Conservation (phyloP, 2,329 filamentous ascomycete genomes). For the Fusarium dlaminii region DNA sequence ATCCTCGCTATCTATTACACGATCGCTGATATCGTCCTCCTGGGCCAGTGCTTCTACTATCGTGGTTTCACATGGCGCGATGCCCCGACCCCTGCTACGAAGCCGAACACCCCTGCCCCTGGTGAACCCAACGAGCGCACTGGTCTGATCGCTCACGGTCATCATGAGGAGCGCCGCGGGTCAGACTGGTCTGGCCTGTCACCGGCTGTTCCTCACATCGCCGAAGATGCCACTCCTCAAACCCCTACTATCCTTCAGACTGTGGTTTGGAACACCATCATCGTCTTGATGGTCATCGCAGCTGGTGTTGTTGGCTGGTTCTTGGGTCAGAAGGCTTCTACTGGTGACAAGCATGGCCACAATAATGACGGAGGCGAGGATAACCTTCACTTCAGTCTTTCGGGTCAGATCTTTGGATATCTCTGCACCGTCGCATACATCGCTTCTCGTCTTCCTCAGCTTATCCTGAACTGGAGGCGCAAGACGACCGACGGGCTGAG, state of each 20-base stretch:
- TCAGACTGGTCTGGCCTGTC: constrained; percentile 74
- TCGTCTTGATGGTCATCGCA: constrained; percentile 82
- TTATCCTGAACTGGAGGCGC: constrained; percentile 89
- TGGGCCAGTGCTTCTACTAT: constrained; percentile 95
- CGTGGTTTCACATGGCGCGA: constrained; percentile 79
- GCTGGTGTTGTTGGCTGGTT: constrained; percentile 90
- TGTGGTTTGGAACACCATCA: constrained; percentile 76
- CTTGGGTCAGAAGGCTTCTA: constrained; percentile 59
- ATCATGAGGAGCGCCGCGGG: constrained; percentile 56
- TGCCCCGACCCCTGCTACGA: constrained; percentile 56
- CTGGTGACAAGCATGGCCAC: constrained; percentile 54
- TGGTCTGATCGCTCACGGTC: constrained; percentile 30
- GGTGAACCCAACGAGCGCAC: constrained; percentile 63
- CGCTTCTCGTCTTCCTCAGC: constrained; percentile 86
- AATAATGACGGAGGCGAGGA: constrained; percentile 53
- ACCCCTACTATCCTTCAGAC: constrained; percentile 64
- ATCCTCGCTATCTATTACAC: constrained; percentile 96
- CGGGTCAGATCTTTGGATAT: constrained; percentile 93
- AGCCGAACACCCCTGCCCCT: constrained; percentile 47
- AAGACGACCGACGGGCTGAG: constrained; percentile 94
- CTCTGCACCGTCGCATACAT: constrained; percentile 91
- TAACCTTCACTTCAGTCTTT: constrained; percentile 72
- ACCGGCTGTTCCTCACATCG: constrained; percentile 81
- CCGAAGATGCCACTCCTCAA: constrained; percentile 56
- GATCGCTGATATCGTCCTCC: constrained; percentile 86